Evolutionary conservation across 495 filamentous ascomycete genomes (phyloP).

Genomic region (Hypoxylon cercidicola): DNA sequence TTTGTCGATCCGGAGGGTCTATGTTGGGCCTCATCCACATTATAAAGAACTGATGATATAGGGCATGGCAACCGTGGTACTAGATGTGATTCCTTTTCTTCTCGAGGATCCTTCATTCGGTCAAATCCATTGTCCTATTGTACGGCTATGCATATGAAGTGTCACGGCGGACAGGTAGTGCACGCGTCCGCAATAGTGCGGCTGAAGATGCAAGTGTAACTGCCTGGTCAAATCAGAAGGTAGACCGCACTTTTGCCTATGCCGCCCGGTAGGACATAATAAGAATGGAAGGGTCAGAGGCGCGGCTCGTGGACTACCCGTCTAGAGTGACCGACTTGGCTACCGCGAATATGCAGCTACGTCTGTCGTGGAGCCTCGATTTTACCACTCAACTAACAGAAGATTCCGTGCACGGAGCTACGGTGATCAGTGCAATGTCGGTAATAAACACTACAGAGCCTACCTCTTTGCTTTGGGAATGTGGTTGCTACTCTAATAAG

Average conservation of each 20-base stretch:
- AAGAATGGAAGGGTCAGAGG: constrained; percentile 4
- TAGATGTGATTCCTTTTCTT: constrained; percentile 1
- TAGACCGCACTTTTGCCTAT: background rate
- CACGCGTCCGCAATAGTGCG: constrained; percentile 11
- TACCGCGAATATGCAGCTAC: constrained; percentile 11
- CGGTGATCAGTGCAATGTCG: constrained; percentile 17
- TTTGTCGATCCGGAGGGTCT: constrained; percentile 25
- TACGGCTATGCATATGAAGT: constrained; percentile 11
- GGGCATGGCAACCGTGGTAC: constrained; percentile 10
- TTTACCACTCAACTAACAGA: constrained; percentile 15
- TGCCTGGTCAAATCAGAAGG: constrained; percentile 20
- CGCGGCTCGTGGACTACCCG: constrained; percentile 12
- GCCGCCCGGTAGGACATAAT: constrained; percentile 24
- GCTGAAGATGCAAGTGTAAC: constrained; percentile 21
- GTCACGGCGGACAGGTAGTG: constrained; percentile 8
- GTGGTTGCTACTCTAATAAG: constrained; percentile 14
- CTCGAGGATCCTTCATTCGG: constrained; percentile 5
- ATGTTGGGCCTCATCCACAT: constrained; percentile 23
- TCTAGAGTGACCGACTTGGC: constrained; percentile 18
- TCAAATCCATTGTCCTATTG: constrained; percentile 1
- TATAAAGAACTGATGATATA: constrained; percentile 23
- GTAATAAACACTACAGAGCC: constrained; percentile 1
- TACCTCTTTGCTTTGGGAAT: constrained; percentile 5
- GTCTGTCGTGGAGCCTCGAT: constrained; percentile 32
- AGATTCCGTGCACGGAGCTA: constrained; percentile 20